Base-by-base conservation (phyloP, 768 basidiomycete species). In the Baorangia bicolor region DNA sequence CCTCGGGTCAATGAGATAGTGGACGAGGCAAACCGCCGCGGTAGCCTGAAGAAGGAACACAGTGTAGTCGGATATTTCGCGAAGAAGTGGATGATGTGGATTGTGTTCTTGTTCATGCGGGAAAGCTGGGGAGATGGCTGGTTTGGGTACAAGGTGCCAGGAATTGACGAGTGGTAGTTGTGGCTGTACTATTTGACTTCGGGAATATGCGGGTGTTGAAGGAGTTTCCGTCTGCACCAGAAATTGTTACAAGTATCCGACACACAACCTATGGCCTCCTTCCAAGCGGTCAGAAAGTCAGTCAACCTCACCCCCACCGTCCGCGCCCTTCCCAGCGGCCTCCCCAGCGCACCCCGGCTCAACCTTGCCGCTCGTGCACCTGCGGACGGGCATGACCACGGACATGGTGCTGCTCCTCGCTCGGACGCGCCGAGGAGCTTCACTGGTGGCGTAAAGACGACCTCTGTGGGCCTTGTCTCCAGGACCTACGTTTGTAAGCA, bases 241-340 rank as follows among this genome's bases (percentile, higher is more conserved):
- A 56, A 59, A 57, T 51, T 25, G 25, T 46, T 31, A 14, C 10
- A 21, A 10, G 49, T 21, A 51, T 34, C 10, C 27, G 30, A 38
- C 35, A 31, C 12, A 40, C 40, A 51, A 52, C 33, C 41, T 31
- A 89, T 89, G 85, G 84, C 86, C 70, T 76, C 85, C 64, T 77
- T 87, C 71, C 81, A 86, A 69, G 85, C 81, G 77, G 78, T 84
- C 65, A 90, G 87, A 87, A 92, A 86, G 76, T 87, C 88, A 60
- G 77, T 92, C 66, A 91, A 84, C 73, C 77, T 96, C 60, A 73
- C 88, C 33, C 91, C 94, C 55, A 92, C 92, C 33, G 84, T 91
- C 61, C 84, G 90, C 67, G 78, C 84, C 7, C 82, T 91, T 55
- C 80, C 94, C 41, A 85, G 82, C 33, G 95, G 95, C 56, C 80